Evolutionary conservation across 306 rosid genomes (phyloP).

Genomic region (Glycine latifolia): DNA sequence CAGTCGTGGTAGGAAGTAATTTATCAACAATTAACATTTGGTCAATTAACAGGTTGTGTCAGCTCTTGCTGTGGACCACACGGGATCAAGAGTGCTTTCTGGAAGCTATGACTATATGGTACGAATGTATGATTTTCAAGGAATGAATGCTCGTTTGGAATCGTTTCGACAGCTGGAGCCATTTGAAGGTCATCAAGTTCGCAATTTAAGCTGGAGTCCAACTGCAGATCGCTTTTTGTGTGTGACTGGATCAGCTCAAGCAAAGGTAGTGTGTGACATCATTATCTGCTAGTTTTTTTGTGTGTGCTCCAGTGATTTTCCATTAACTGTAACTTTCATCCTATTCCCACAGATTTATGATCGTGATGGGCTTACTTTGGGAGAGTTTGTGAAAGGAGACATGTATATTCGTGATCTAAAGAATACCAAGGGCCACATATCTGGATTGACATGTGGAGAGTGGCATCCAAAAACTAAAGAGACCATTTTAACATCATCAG

Average conservation of each 20-base stretch:
- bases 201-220: slow-evolving; percentile 95
- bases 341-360: slow-evolving; percentile 81
- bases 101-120: slow-evolving; percentile 93
- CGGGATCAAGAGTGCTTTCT: slow-evolving; percentile 92
- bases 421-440: slow-evolving; percentile 94
- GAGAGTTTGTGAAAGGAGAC: slow-evolving; percentile 93
- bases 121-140: slow-evolving; percentile 95
- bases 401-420: slow-evolving; percentile 97
- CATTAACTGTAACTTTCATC: background rate
- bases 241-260: slow-evolving; percentile 95
- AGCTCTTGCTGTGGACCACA: slow-evolving; percentile 89
- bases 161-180: slow-evolving; percentile 96
- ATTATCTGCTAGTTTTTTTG: background rate
- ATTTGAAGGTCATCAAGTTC: slow-evolving; percentile 95
- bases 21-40: background rate
- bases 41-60: slow-evolving; percentile 77
- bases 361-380: slow-evolving; percentile 94
- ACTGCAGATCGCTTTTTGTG: slow-evolving; percentile 87
- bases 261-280: slow-evolving; percentile 62
- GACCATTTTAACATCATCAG: slow-evolving; percentile 89
- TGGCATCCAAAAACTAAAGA: slow-evolving; percentile 93
- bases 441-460: slow-evolving; percentile 96
- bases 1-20: background rate
- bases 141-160: slow-evolving; percentile 87
- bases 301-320: slow-evolving; percentile 3